These are phyloP conservation scores for Rhizopogon vinicolor DNA, from an alignment of 768 basidiomycete species.

Conservation along the genomic window DNA sequence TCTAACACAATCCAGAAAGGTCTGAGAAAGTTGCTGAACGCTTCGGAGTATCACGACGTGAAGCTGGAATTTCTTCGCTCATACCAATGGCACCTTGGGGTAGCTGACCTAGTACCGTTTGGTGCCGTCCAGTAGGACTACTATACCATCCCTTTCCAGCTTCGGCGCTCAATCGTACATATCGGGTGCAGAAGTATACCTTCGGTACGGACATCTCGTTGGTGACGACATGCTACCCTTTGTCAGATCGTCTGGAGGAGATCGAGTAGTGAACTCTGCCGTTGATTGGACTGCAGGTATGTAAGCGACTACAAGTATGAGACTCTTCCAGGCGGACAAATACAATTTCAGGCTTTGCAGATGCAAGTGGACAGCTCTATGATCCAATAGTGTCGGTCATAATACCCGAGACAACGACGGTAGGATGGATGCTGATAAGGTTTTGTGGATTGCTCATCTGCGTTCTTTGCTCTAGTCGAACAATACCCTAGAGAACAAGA, in stretches of 20 bases:
- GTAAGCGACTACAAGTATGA: not conserved
- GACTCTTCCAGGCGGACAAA: conserved; percentile 16
- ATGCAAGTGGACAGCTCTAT: conserved; percentile 37
- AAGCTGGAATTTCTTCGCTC: conserved; percentile 52
- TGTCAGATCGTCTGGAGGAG: conserved; percentile 43
- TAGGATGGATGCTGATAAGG: conserved; percentile 22
- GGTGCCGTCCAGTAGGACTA: conserved; percentile 60
- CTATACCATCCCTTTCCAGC: not conserved
- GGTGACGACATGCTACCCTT: conserved; percentile 44
- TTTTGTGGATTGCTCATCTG: not conserved
- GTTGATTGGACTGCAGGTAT: conserved; percentile 65
- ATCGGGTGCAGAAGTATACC: conserved; percentile 41
- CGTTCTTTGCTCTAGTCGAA: conserved; percentile 37
- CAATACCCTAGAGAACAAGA: conserved; percentile 61
- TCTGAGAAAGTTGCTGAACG: conserved; percentile 50
- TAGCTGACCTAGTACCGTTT: conserved; percentile 56
- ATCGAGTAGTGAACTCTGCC: conserved; percentile 66
- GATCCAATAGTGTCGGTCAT: conserved; percentile 42
- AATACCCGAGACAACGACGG: conserved; percentile 40
- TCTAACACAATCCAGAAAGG: conserved; percentile 38
- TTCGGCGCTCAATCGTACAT: conserved; percentile 14
- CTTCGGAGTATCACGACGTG: conserved; percentile 35
- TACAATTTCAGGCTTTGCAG: conserved; percentile 48
- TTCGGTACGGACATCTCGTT: conserved; percentile 51
- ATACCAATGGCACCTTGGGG: conserved; percentile 56